Base-by-base conservation (phyloP, 257 asterid species). In the Buddleja alternifolia region DNA sequence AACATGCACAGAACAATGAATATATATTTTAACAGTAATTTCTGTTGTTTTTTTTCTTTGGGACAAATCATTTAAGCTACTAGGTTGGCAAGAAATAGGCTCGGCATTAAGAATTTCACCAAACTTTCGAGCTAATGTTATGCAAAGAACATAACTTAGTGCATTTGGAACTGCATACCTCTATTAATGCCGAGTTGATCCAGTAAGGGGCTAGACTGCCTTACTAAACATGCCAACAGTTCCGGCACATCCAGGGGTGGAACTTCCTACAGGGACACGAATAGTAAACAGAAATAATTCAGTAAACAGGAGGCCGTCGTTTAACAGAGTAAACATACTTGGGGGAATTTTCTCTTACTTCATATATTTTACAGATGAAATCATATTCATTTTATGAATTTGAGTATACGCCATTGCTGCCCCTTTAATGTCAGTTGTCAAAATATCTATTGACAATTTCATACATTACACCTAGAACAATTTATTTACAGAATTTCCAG, bases 221-320 rank as follows among this genome's bases (percentile, higher is more conserved):
- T 89, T 75, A 94, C 95, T 34, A 94, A 82, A 77, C 85, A 82
- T 11, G 99, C 99, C 77, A 94, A 73, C 66, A 94, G 80, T 76
- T 94, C 98, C 19, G 98, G 88, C 48, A 88, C 90, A 84, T 89
- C 99, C 60, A 91, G 81, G 60, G 99, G 98, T 16, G 90, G 98
- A 60, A 91, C 93, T 67, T 90, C 99, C 99, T 94, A 82, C 10
- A 73, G 48, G 58, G 48, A 36, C 64, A 58, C 40, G 46, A 60
- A 45, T 60, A 58, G 60, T 29, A 25, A 77, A 62, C 10, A 61
- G 63, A 45, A 24, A 72, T 24, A 24, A 69, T 41, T 66, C 36
- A 67, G 61, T 56, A 42, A 45, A 70, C 37, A 7, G 12, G 17
- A 24, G 60, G 50, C 29, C 32, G 53, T 24, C 53, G 12, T 15